Percentiles rank a stretch among this genome's conserved stretches.
These are phyloP conservation scores for Phytopythium vexans DNA, from an alignment of 352 stramenopile species.

Conservation along the genomic window DNA sequence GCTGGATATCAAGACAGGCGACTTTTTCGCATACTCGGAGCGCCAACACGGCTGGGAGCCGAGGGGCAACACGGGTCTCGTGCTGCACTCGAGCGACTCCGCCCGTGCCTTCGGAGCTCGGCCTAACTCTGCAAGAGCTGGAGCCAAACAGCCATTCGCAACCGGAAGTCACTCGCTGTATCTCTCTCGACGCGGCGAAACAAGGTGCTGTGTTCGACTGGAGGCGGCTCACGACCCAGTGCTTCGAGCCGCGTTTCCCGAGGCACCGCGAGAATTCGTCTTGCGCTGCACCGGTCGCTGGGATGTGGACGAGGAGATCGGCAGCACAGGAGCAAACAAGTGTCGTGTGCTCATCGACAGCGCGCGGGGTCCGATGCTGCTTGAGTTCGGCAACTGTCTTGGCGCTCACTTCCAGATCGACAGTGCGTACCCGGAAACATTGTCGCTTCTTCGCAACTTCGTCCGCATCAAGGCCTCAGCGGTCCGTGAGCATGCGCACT, in stretches of 20 bases:
- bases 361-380: slow-evolving; percentile 63
- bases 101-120: slow-evolving; percentile 34
- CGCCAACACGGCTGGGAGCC: slow-evolving; percentile 43
- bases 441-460: slow-evolving; percentile 54
- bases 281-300: slow-evolving; percentile 73
- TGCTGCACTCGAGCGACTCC: slow-evolving; percentile 61
- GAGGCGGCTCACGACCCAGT: slow-evolving; percentile 43
- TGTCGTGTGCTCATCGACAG: slow-evolving; percentile 82
- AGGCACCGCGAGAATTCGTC: slow-evolving; percentile 40
- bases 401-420: slow-evolving; percentile 63
- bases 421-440: slow-evolving; percentile 50
- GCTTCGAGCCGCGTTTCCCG: slow-evolving; percentile 26
- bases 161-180: slow-evolving; percentile 44
- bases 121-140: slow-evolving; percentile 56
- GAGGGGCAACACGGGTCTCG: slow-evolving; percentile 74
- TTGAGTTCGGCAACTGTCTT: slow-evolving; percentile 81
- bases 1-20: slow-evolving; percentile 67
- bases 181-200: slow-evolving; percentile 54
- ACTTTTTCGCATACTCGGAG: slow-evolving; percentile 58
- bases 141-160: not conserved
- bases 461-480: slow-evolving; percentile 53
- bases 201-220: slow-evolving; percentile 62
- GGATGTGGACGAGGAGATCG: slow-evolving; percentile 78
- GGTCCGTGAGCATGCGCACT: slow-evolving; percentile 61
- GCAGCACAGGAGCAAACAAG: slow-evolving; percentile 63